These are phyloP conservation scores for Bipolaris bicolor DNA, from an alignment of 2,329 filamentous ascomycete genomes.

Conservation along the genomic window DNA sequence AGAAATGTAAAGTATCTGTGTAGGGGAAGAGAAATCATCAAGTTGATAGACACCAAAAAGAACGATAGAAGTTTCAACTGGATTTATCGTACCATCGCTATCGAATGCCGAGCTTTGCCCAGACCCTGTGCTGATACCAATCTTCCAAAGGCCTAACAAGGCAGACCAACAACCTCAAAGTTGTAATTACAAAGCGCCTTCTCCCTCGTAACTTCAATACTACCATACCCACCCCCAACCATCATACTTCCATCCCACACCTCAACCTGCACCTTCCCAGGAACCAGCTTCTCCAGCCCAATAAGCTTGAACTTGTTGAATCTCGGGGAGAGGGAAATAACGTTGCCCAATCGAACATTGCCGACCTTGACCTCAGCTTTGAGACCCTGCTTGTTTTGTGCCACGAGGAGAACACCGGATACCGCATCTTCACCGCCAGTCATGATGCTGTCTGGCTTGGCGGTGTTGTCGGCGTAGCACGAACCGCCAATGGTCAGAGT, in stretches of 20 bases:
- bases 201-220: conserved; percentile 12
- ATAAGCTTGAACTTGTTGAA: conserved; percentile 34
- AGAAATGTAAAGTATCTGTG: too few species aligned
- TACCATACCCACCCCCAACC: conserved; percentile 27
- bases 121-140: not conserved
- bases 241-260: conserved; percentile 32
- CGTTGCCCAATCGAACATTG: conserved; percentile 21
- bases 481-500: conserved; percentile 35
- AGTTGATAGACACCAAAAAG: not conserved
- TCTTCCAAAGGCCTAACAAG: not conserved
- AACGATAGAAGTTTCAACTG: too few species aligned
- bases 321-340: conserved; percentile 14
- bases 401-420: conserved; percentile 20
- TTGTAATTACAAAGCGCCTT: conserved; percentile 25
- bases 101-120: not conserved
- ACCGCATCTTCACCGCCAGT: conserved; percentile 18
- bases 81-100: too few species aligned
- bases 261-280: conserved; percentile 35
- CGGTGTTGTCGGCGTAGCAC: conserved; percentile 53
- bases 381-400: conserved; percentile 21
- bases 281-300: conserved; percentile 11
- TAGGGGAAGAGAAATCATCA: not conserved
- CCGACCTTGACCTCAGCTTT: conserved; percentile 34
- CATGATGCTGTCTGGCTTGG: conserved; percentile 26
- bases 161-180: conserved; percentile 10